A percentile compares a stretch with the other conserved stretches of the same genome.
Conservation (phyloP, 768 basidiomycete species). For the Termitomyces bulborhizus region DNA sequence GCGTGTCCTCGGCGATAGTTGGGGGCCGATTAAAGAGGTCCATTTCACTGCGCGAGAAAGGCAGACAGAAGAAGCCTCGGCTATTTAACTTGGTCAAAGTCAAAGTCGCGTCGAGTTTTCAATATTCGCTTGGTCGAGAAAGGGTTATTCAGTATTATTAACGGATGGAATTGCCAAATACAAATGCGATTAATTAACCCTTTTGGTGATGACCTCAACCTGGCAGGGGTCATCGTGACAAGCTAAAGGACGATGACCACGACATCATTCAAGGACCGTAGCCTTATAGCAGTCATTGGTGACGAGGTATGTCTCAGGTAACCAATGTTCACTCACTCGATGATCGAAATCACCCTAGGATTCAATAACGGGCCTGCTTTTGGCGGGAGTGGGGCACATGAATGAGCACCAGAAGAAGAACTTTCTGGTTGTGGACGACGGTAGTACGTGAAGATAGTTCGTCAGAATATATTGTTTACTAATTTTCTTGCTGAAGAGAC, state of each 20-base stretch:
- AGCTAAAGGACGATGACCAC: constrained; percentile 8
- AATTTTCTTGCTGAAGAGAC: constrained; percentile 57
- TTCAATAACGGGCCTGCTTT: constrained; percentile 90
- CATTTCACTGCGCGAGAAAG: constrained; percentile 24
- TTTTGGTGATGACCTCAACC: not conserved
- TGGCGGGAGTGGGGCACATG: constrained; percentile 93
- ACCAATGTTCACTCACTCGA: not conserved
- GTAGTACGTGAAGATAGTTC: constrained; percentile 55
- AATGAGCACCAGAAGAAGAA: constrained; percentile 93
- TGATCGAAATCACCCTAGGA: constrained; percentile 50
- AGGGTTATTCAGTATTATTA: constrained; percentile 2
- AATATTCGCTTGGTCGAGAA: not conserved
- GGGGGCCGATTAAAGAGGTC: constrained; percentile 73
- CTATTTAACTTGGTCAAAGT: not conserved
- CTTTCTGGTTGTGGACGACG: constrained; percentile 92
- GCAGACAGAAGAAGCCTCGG: not conserved
- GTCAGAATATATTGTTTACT: not conserved
- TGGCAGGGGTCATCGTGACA: not conserved
- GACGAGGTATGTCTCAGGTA: constrained; percentile 66
- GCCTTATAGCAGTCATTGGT: constrained; percentile 90
- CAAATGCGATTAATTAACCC: not conserved
- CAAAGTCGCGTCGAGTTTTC: not conserved
- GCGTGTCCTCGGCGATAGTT: constrained; percentile 79
- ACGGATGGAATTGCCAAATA: constrained; percentile 5
- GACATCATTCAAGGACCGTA: constrained; percentile 72